Evolutionary conservation across 495 filamentous ascomycete species (phyloP), one percentile per base, ranked within the genome.

Genomic region (Podospora comata): DNA sequence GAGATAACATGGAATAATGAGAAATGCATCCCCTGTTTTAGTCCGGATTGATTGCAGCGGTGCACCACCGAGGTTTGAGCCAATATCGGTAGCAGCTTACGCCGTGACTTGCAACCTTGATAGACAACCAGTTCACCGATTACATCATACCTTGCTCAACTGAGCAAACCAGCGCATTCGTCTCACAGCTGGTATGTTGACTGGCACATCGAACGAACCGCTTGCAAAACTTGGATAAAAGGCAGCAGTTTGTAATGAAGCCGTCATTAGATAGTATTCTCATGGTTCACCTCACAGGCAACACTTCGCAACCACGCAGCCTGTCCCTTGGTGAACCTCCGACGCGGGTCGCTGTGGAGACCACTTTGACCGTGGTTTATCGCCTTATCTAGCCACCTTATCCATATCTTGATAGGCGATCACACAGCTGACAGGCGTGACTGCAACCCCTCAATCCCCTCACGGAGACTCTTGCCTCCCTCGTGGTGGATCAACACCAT

Each of bases 1-100:
- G 34, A 60, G 61, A 20, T 39, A 28, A 66, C 58, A 66, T 65
- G 65, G 62, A 65, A 63, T 67, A 65, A 62, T 32, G 30, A 32
- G 60, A 64, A 57, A 48, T 48, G 6, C 2, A 48, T 48, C 13
- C 39, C 39, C 39, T 66, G 59, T 1, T 61, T 32, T 61, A 5
- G 7, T 61, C 9, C 30, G 30, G 16, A n/a, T 26, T 20, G 19
- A 32, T 27, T 48, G 39, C 39, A 48, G 39, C 13, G 15, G 39
- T 48, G 39, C 39, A 48, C 6, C 39, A 48, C 39, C 39, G 39
- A 48, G 39, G 39, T 1, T 48, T 48, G 11, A 58, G 23, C n/a
- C 56, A 27, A 26, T 59, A 59, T 59, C 19, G 19, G 56, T 48
- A 48, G 13, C 39, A 48, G 39, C 13, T 48, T 48, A 13, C 13